Evolutionary conservation across 441 rosid species (phyloP).

Genomic region (Lepidium campestre): DNA sequence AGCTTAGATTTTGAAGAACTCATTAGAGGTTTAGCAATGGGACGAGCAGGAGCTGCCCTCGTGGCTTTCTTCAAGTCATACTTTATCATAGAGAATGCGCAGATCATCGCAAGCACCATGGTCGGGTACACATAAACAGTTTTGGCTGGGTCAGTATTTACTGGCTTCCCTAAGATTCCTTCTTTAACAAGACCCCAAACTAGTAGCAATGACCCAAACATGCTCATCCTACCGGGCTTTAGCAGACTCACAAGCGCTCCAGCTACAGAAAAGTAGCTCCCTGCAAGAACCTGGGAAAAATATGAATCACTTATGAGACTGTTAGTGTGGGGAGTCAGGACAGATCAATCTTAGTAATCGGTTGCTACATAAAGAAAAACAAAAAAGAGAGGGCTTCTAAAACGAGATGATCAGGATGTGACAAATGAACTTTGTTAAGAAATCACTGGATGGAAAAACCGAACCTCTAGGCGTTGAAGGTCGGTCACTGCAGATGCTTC

Average conservation of each 20-base stretch:
- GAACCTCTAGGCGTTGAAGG: constrained; percentile 92
- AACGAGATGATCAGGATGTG: not conserved
- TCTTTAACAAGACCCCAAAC: constrained; percentile 97
- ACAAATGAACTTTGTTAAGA: not conserved
- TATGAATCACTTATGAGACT: not conserved
- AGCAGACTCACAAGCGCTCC: constrained; percentile 85
- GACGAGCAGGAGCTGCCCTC: constrained; percentile 59
- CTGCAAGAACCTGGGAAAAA: constrained; percentile 78
- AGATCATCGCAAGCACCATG: constrained; percentile 68
- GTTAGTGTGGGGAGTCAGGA: not conserved
- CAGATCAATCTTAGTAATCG: not conserved
- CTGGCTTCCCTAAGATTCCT: constrained; percentile 82
- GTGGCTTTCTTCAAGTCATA: constrained; percentile 71
- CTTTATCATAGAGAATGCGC: constrained; percentile 81
- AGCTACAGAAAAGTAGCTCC: constrained; percentile 93
- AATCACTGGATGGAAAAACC: not conserved
- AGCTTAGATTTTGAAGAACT: constrained; percentile 91
- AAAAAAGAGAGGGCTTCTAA: not conserved
- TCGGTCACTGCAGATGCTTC: constrained; percentile 74
- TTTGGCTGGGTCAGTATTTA: constrained; percentile 58
- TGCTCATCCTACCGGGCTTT: constrained; percentile 93
- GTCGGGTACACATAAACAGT: constrained; percentile 82
- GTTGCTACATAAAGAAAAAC: not conserved
- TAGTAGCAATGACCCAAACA: constrained; percentile 84
- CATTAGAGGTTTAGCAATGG: constrained; percentile 66